These are phyloP conservation scores for Pyrus hybrid DNA, from an alignment of 331 rosid genomes.

Conservation along the genomic window DNA sequence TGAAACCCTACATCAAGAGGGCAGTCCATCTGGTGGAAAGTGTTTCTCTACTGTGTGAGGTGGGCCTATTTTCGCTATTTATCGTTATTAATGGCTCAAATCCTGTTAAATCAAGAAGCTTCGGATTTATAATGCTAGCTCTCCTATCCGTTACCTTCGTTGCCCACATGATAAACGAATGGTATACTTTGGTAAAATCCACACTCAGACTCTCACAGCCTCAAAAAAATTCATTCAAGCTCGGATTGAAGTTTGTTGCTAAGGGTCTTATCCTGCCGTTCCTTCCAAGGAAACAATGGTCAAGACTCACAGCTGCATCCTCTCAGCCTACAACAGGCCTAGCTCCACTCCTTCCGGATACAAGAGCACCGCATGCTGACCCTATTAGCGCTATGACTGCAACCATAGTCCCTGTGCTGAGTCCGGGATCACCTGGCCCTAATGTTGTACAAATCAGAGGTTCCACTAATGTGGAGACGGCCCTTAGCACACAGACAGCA, in stretches of 20 bases:
- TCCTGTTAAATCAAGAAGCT: conserved; percentile 12
- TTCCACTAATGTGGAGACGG: conserved; percentile 6
- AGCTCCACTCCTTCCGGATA: conserved; percentile 26
- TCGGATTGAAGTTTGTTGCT: conserved; percentile 38
- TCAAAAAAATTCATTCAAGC: conserved; percentile 31
- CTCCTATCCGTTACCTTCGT: conserved; percentile 36
- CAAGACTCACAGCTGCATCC: conserved; percentile 16
- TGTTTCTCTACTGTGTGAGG: conserved; percentile 48
- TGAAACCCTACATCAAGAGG: conserved; percentile 50
- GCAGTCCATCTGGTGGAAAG: conserved; percentile 47
- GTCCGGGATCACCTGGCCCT: conserved; percentile 38
- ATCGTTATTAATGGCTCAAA: conserved; percentile 17
- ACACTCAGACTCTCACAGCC: conserved; percentile 36
- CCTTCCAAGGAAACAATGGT: conserved; percentile 51
- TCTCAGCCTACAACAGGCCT: conserved; percentile 26
- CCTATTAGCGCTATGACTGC: conserved; percentile 45
- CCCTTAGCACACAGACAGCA: conserved; percentile 12
- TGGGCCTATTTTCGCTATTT: conserved; percentile 29
- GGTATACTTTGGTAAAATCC: conserved; percentile 41
- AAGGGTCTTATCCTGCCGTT: conserved; percentile 53
- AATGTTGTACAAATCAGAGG: conserved; percentile 12
- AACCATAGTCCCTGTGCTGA: conserved; percentile 50
- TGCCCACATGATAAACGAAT: conserved; percentile 45
- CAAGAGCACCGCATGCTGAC: conserved; percentile 14
- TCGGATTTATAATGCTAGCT: conserved; percentile 30